Conservation (phyloP, 257 asterid genomes). For the Solanum bulbocastanum region DNA sequence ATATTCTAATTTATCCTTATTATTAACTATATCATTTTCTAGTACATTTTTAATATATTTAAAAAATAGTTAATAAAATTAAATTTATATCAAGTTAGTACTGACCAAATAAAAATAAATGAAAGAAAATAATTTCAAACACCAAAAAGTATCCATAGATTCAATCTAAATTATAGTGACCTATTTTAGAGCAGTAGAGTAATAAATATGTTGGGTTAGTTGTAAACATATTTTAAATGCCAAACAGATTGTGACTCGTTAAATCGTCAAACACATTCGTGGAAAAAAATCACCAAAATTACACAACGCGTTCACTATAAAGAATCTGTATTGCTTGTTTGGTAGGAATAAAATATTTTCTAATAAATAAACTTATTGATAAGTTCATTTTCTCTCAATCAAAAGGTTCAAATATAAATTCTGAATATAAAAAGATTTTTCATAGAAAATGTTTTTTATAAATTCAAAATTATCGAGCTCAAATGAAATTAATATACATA, state of each 20-base stretch:
- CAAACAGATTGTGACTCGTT: background rate
- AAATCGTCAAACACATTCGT: background rate
- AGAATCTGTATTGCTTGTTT: background rate
- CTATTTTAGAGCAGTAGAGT: background rate
- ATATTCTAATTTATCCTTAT: background rate
- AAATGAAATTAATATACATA: no score
- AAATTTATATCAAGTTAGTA: no score
- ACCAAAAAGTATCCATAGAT: background rate
- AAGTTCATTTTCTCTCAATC: no score
- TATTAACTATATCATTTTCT: background rate
- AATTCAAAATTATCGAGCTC: no score
- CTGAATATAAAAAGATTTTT: no score
- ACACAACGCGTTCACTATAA: background rate
- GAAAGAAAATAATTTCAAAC: background rate
- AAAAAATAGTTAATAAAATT: no score
- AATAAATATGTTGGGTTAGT: background rate
- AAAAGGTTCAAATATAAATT: fast-evolving
- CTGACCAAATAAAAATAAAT: no score
- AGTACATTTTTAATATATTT: no score
- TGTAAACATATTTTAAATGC: background rate
- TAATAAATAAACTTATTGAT: no score
- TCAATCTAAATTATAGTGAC: background rate
- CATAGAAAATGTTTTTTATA: no score
- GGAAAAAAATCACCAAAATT: background rate
- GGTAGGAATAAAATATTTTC: no score